Conservation (phyloP, 148 eudicot genomes). For the Heliosperma pusillum region DNA sequence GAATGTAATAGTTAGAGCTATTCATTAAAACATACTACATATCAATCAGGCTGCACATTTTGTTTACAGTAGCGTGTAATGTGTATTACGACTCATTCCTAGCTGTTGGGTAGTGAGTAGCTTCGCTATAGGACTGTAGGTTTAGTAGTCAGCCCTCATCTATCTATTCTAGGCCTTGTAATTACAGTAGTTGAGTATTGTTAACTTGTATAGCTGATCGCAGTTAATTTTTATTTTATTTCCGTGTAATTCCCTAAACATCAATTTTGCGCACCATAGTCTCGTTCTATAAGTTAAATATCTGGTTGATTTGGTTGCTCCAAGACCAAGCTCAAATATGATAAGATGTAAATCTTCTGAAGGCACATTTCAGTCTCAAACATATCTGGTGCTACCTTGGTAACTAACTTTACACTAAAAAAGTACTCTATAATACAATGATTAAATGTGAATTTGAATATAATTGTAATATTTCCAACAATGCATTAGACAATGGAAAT, state of each 20-base stretch:
- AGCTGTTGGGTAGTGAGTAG: conserved; percentile 13
- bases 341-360: background rate
- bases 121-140: conserved; percentile 17
- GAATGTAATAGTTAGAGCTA: conserved; percentile 23
- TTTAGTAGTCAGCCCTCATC: conserved; percentile 8
- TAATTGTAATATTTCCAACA: background rate
- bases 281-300: background rate
- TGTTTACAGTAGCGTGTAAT: conserved; percentile 14
- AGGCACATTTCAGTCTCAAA: background rate
- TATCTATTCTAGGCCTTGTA: conserved; percentile 14
- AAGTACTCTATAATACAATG: background rate
- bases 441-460: background rate
- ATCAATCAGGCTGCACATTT: conserved; percentile 1
- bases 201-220: conserved; percentile 28
- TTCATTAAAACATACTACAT: background rate
- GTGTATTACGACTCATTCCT: conserved; percentile 16
- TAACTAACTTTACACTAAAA: background rate
- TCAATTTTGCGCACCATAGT: background rate
- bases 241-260: background rate
- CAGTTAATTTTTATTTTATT: background rate
- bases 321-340: background rate
- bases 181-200: conserved; percentile 16
- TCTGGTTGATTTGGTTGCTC: background rate
- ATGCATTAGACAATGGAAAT: background rate
- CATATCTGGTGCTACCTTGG: background rate